These are phyloP conservation scores for Stramenopiles sp. DNA, from an alignment of 352 stramenopile genomes.

Conservation along the genomic window DNA sequence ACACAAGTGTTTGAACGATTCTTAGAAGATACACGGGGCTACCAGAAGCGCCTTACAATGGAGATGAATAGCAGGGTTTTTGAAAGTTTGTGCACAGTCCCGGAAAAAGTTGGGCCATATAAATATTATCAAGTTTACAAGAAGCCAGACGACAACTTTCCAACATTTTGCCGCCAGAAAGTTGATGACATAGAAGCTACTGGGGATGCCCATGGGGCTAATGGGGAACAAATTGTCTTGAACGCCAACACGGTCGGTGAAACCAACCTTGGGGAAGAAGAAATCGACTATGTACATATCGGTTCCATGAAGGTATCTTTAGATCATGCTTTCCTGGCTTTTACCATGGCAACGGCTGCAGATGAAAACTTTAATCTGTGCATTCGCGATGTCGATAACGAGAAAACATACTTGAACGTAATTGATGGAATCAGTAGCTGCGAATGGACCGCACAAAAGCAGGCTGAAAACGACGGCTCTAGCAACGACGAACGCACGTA, in stretches of 20 bases:
- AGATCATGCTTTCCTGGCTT: not conserved
- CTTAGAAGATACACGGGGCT: not conserved
- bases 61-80: not conserved
- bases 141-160: not conserved
- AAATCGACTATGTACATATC: not conserved
- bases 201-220: not conserved
- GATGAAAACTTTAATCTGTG: not conserved
- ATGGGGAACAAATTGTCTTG: not conserved
- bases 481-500: not conserved
- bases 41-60: not conserved
- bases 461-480: not conserved
- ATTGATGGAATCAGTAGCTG: not conserved
- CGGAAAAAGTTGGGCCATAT: not conserved
- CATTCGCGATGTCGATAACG: not conserved
- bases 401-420: not conserved
- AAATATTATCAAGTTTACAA: not conserved
- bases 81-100: not conserved
- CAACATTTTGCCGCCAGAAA: not conserved
- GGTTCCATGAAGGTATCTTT: not conserved
- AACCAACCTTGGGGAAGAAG: not conserved
- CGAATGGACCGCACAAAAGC: not conserved
- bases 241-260: not conserved
- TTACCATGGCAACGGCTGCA: not conserved
- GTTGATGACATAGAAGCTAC: not conserved
- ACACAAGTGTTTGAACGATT: not conserved